Evolutionary conservation across 2,329 filamentous ascomycete genomes (phyloP).

Genomic region (Microsporum audouinii): DNA sequence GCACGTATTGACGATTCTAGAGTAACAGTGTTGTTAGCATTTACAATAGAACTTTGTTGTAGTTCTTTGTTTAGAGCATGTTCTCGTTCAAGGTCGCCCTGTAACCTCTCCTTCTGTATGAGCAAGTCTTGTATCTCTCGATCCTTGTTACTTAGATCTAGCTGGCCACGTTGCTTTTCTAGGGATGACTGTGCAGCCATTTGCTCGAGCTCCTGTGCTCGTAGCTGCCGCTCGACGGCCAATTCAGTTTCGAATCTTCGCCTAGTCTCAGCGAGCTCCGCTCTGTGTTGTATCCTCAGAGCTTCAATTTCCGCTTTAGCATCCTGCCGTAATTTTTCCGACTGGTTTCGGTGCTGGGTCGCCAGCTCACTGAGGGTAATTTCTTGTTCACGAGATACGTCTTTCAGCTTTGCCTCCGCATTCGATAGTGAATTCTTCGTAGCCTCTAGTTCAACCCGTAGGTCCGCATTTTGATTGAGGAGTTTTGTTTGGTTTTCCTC

Average conservation of each 20-base stretch:
- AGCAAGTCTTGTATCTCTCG: slow-evolving; percentile 40
- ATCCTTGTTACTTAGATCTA: slow-evolving; percentile 43
- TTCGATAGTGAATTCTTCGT: slow-evolving; percentile 43
- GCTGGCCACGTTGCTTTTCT: slow-evolving; percentile 34
- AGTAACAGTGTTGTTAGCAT: slow-evolving; percentile 49
- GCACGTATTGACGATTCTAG: slow-evolving; percentile 66
- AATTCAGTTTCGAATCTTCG: slow-evolving; percentile 54
- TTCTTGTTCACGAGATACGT: slow-evolving; percentile 41
- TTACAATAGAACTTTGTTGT: slow-evolving; percentile 48
- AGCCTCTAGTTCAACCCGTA: slow-evolving; percentile 59
- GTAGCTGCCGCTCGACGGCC: slow-evolving; percentile 51
- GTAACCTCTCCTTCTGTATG: slow-evolving; percentile 30
- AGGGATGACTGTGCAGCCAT: slow-evolving; percentile 44
- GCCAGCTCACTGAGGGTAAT: slow-evolving; percentile 42
- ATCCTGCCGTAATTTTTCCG: slow-evolving; percentile 34
- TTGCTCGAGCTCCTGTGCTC: slow-evolving; percentile 54
- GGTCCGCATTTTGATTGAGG: slow-evolving; percentile 39
- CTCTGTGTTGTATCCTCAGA: slow-evolving; percentile 51
- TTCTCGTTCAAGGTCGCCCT: slow-evolving; percentile 49
- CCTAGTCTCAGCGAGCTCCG: slow-evolving; percentile 55
- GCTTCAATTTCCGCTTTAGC: slow-evolving; percentile 45
- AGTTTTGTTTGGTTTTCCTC: slow-evolving; percentile 43
- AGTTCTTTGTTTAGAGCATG: slow-evolving; percentile 48
- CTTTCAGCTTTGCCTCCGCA: slow-evolving; percentile 41
- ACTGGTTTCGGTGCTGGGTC: slow-evolving; percentile 40